These are phyloP conservation scores for Ophiostoma montium DNA, from an alignment of 2,329 filamentous ascomycete species.

Conservation along the genomic window DNA sequence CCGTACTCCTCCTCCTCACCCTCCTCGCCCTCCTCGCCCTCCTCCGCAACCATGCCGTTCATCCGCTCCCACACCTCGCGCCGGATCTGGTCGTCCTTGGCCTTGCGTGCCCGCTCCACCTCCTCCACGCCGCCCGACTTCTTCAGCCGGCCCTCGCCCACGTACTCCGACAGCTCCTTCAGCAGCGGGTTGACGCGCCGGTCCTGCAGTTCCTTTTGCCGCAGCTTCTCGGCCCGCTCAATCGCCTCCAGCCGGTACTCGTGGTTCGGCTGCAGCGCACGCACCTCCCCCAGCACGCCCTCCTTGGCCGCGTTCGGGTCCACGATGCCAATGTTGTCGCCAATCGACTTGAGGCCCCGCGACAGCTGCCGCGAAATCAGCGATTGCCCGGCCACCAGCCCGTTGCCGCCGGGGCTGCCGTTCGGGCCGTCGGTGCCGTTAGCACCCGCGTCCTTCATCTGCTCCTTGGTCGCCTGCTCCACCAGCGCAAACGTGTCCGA, in stretches of 20 bases:
- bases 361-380: conserved; percentile 33
- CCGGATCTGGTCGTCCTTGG: conserved; percentile 75
- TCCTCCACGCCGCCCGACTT: conserved; percentile 94
- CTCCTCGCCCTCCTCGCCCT: neutral
- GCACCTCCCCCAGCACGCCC: conserved; percentile 79
- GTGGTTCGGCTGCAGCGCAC: conserved; percentile 87
- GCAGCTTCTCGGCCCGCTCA: conserved; percentile 83
- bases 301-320: conserved; percentile 81
- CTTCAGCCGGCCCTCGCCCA: conserved; percentile 82
- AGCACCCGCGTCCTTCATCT: conserved; percentile 62
- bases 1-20: neutral
- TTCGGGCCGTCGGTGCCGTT: conserved; percentile 16
- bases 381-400: conserved; percentile 5
- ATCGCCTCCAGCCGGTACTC: conserved; percentile 89
- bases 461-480: conserved; percentile 96
- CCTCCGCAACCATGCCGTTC: conserved; percentile 35
- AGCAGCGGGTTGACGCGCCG: conserved; percentile 64
- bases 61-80: conserved; percentile 61
- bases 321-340: conserved; percentile 25
- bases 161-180: conserved; percentile 73
- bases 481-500: conserved; percentile 87
- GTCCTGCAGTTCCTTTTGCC: conserved; percentile 75
- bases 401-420: conserved; percentile 28
- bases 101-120: conserved; percentile 67
- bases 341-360: conserved; percentile 39